Percentiles rank a stretch among this genome's conserved stretches.
These are phyloP conservation scores for Fusarium drepaniforme DNA, from an alignment of 2,329 filamentous ascomycete species.

Conservation along the genomic window DNA sequence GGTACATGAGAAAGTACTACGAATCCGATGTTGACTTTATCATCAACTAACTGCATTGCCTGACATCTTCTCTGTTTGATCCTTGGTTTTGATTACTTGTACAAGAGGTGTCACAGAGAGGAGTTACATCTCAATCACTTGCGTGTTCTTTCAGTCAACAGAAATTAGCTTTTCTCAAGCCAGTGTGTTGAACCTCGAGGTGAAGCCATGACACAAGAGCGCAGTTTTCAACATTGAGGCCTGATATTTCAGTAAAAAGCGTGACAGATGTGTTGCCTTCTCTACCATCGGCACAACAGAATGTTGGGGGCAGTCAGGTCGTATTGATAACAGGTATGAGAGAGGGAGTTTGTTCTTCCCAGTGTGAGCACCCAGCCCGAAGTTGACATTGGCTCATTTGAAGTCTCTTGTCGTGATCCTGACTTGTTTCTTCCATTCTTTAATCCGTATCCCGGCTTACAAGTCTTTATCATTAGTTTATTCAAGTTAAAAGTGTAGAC, in stretches of 20 bases:
- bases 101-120: not conserved
- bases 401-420: not conserved
- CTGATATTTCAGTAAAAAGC: not conserved
- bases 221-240: not conserved
- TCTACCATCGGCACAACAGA: not conserved
- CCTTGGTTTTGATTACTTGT: not conserved
- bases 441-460: not conserved
- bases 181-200: not conserved
- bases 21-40: not conserved
- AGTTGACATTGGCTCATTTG: not conserved
- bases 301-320: fast-evolving
- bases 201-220: not conserved
- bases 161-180: not conserved
- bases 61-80: not conserved
- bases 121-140: not conserved
- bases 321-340: not conserved
- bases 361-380: not conserved
- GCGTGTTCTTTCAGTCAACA: not conserved
- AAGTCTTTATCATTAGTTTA: not conserved
- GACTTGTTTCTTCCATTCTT: not conserved
- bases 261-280: not conserved
- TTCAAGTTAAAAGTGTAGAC: not conserved
- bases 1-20: not conserved
- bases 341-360: not conserved
- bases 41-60: not conserved